Evolutionary conservation across 257 asterid genomes (phyloP), one percentile per base, ranked within the genome.

Genomic region (Penstemon eatonii): DNA sequence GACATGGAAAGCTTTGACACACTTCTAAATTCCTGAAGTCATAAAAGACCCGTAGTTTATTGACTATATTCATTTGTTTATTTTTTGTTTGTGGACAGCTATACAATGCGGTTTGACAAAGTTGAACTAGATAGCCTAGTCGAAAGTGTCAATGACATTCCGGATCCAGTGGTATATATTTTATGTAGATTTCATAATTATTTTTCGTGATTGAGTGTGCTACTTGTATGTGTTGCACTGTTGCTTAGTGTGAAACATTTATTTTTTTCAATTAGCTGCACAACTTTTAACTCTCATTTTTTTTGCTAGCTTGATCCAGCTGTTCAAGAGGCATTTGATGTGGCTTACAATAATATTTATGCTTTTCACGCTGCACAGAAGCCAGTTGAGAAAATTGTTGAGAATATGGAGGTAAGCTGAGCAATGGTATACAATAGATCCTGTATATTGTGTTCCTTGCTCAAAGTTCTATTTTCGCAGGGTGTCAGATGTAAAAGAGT

Each of bases 401-500:
- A 93, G 89, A 90, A 83, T 87, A 93, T 93, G 97, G 68, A 76
- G 70, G 97, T 93, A 84, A 80, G 92, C 46, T 54, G 50, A 70
- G 47, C 57, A 46, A 55, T 63, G 33, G 47, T 65, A 25, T 71
- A 58, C 51, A 12, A 10, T 53, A 56, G 19, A 57, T 56, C 46
- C 60, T 37, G 6, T 2, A 0, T 58, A 7, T 19, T 68, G 45
- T 12, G 10, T 59, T 40, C 44, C 47, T 43, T 73, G 54, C 36
- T 70, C 68, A 73, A 56, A 39, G 63, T 63, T 59, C 40, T 50
- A 49, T 50, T 82, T 66, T 73, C 55, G 18, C 84, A 93, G 99
- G 99, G 99, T 66, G 99, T 93, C 59, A 88, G 84, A 72, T 90
- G 99, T 80, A 93, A 90, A 77, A 85, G 99, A 75, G 99, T 93